Conservation (phyloP, 2,329 filamentous ascomycete species). For the Aspergillus sp. region DNA sequence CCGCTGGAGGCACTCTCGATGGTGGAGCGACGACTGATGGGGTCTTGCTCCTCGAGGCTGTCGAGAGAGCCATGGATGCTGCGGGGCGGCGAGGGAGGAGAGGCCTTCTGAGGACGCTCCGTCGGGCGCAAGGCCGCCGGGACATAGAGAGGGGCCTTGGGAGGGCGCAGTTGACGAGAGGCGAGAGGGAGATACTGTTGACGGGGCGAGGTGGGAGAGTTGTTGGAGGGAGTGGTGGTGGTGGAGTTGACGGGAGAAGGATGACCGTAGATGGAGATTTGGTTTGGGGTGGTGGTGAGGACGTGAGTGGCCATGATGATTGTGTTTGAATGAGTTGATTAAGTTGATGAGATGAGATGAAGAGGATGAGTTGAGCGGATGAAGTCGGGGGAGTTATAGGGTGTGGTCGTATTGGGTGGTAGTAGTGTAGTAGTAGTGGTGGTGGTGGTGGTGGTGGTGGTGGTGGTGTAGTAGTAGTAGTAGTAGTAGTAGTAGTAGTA, state of each 20-base stretch:
- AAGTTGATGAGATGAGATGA: background rate
- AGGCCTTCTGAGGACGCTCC: conserved; percentile 48
- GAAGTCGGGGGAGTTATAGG: background rate
- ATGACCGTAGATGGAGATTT: conserved; percentile 39
- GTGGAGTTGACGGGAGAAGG: conserved; percentile 46
- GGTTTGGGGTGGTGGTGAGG: conserved; percentile 29
- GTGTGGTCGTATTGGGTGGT: background rate
- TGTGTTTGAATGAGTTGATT: background rate
- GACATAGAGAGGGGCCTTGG: conserved; percentile 61
- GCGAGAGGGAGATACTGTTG: conserved; percentile 41
- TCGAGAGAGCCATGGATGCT: conserved; percentile 57
- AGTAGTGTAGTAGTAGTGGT: background rate
- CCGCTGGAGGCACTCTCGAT: conserved; percentile 39
- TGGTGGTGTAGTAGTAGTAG: background rate
- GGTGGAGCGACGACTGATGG: conserved; percentile 37
- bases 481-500: background rate
- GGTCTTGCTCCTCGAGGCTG: conserved; percentile 36
- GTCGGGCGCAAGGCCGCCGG: conserved; percentile 62
- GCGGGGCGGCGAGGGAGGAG: conserved; percentile 48
- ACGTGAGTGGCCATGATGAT: conserved; percentile 32
- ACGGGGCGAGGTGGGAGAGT: conserved; percentile 53
- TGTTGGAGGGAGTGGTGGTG: conserved; percentile 48
- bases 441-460: background rate
- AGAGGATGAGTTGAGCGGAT: background rate
- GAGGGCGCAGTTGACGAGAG: conserved; percentile 57